Conservation (phyloP, 1,284 basidiomycete genomes). For the Tilletia caries region DNA sequence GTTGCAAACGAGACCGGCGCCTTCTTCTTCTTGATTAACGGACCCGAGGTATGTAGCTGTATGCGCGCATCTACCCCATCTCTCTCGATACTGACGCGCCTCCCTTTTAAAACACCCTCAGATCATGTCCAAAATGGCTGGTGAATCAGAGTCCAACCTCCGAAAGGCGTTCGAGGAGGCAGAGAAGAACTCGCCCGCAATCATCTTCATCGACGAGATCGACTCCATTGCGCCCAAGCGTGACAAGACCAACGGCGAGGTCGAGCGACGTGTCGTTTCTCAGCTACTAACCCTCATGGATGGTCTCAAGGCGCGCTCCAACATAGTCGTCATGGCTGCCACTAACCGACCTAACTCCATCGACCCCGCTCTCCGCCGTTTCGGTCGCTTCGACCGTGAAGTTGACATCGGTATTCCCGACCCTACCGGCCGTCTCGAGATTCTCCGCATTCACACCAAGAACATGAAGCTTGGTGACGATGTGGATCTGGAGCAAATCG, state of each 20-base stretch:
- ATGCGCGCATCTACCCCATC: too few species aligned
- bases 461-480: conserved; percentile 99
- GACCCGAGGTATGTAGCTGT: conserved; percentile 66
- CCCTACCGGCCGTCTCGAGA: conserved; percentile 95
- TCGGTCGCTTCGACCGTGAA: conserved; percentile 98
- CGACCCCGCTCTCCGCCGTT: conserved; percentile 93
- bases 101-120: background rate
- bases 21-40: conserved; percentile 99
- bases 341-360: conserved; percentile 99
- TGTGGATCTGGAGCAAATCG: conserved; percentile 94
- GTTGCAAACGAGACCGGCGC: conserved; percentile 99
- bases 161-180: conserved; percentile 98
- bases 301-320: conserved; percentile 94
- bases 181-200: conserved; percentile 98
- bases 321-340: conserved; percentile 98
- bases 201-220: conserved; percentile 99
- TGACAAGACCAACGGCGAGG: conserved; percentile 99
- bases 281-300: conserved; percentile 98
- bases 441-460: conserved; percentile 98
- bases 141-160: conserved; percentile 93
- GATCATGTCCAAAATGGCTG: conserved; percentile 99
- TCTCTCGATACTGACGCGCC: too few species aligned
- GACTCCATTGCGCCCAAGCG: conserved; percentile 99
- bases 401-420: conserved; percentile 99
- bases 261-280: conserved; percentile 97